phyloP scores from a whole-genome alignment of 495 filamentous ascomycete species.

The Hypoxylon cercidicola region DNA sequence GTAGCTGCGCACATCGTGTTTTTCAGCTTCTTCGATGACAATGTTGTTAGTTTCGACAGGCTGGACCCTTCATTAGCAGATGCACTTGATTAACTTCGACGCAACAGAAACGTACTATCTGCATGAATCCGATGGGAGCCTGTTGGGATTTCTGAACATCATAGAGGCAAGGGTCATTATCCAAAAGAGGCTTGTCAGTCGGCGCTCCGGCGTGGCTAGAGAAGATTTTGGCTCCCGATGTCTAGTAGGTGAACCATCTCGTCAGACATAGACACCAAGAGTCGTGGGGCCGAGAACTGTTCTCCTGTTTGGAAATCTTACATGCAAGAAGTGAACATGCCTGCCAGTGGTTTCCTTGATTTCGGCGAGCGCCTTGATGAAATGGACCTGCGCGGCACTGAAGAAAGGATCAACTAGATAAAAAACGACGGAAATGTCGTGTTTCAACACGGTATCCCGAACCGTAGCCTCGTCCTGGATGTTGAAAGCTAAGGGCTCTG shows the following conservation, averaged over 20 bases:
- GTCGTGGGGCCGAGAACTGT: too few species aligned
- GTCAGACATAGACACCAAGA: not conserved
- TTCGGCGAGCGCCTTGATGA: conserved; percentile 56
- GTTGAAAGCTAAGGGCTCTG: conserved; percentile 51
- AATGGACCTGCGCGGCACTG: conserved; percentile 32
- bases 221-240: conserved; percentile 47
- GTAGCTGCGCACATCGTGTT: conserved; percentile 55
- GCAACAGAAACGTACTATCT: conserved; percentile 20
- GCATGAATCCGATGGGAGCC: conserved; percentile 6
- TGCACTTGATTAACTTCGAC: not conserved
- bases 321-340: conserved; percentile 58
- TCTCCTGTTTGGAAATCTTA: conserved; percentile 21
- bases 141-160: conserved; percentile 50
- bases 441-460: conserved; percentile 47
- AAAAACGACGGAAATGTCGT: conserved; percentile 57
- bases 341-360: conserved; percentile 52
- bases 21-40: conserved; percentile 53
- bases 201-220: conserved; percentile 43
- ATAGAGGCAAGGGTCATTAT: conserved; percentile 56
- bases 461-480: conserved; percentile 45
- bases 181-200: conserved; percentile 50
- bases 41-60: conserved; percentile 47
- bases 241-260: conserved; percentile 25
- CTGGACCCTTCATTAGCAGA: conserved; percentile 36
- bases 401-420: conserved; percentile 51